Evolutionary conservation across 2,329 filamentous ascomycete genomes (phyloP), one percentile per base, ranked within the genome.

Genomic region (Laburnicola sp.): DNA sequence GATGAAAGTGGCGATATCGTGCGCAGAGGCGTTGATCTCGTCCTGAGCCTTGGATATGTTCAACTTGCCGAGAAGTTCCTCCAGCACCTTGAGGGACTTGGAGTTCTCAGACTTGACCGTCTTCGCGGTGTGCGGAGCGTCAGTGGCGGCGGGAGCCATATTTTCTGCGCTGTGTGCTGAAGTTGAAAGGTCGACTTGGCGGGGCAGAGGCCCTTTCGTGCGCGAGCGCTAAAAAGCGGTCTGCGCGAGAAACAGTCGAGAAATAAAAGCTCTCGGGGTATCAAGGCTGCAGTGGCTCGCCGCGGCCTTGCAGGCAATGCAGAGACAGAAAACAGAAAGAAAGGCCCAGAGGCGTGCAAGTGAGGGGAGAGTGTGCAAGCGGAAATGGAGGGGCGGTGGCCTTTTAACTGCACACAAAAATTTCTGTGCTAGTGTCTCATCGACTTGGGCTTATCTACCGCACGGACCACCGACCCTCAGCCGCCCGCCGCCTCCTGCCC

Each of bases 41-140:
- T 86, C 86, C 72, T 84, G 81, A 58, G 79, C 80, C 82, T 96
- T 96, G 73, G 91, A 93, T 78, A 99, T 78, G 77, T 83, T 90
- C 80, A 99, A 85, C 84, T 93, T 93, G 77, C 89, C 82, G 81
- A 97, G 85, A 66, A 97, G 86, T 80, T 97, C 91, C 77, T 97
- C 91, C 70, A 99, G 87, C 71, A 87, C 84, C 77, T 87, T 83
- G 71, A 85, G 72, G 55, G 84, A 84, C 76, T 87, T 81, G 64
- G 83, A 81, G 75, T 86, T 86, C 79, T 89, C 86, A 55, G 74
- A 70, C 75, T 82, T 83, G 71, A 71, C 56, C 54, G 63, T 63
- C 50, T 63, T 58, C 45, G 71, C 65, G 57, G 63, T 66, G 63
- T 70, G 64, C 43, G 65, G 61, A 61, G 69, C 68, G 30, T 52